These are phyloP conservation scores for Phytopythium oedochilum DNA, from an alignment of 352 stramenopile species.

Conservation along the genomic window DNA sequence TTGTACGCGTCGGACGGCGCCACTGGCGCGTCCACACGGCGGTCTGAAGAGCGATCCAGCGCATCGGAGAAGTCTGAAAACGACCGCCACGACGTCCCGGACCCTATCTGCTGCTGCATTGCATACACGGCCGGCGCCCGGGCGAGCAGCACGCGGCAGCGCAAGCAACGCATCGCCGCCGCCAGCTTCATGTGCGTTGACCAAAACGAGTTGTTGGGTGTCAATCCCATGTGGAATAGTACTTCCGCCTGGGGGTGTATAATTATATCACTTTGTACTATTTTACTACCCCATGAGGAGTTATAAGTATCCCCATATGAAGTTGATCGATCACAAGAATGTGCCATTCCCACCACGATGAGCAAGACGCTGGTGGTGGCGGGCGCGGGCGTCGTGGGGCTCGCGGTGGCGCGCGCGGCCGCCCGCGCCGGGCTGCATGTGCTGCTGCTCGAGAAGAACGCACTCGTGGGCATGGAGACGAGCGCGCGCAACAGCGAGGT, in stretches of 20 bases:
- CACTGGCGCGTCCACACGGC: neutral
- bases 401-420: conserved; percentile 56
- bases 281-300: too few relatives aligned
- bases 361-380: conserved; percentile 65
- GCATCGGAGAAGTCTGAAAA: conserved; percentile 4
- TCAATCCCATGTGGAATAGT: too few relatives aligned
- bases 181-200: neutral
- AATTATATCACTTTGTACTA: too few relatives aligned
- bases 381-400: conserved; percentile 70
- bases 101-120: neutral
- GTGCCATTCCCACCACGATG: conserved; percentile 8
- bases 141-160: neutral
- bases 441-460: conserved; percentile 87
- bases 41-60: conserved; percentile 1
- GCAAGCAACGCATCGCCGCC: neutral
- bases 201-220: neutral
- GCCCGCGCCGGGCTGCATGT: conserved; percentile 59
- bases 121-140: neutral
- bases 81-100: neutral
- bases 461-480: conserved; percentile 79
- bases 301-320: too few relatives aligned
- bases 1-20: conserved; percentile 29
- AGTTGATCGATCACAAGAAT: neutral
- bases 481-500: conserved; percentile 94
- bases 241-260: too few relatives aligned